Conservation (phyloP, 345 rosid genomes). For the Hirschfeldia incana region DNA sequence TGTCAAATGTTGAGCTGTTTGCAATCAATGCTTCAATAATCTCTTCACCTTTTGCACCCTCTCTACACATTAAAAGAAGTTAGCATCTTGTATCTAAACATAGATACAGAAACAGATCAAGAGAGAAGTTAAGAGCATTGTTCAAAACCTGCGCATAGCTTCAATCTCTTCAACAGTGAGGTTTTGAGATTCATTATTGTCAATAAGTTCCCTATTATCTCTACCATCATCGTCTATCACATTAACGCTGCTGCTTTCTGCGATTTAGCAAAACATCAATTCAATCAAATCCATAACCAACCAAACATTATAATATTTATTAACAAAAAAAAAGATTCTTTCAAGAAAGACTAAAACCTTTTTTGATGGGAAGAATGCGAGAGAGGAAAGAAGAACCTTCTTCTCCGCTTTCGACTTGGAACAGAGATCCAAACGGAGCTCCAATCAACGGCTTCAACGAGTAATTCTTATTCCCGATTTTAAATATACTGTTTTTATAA, state of each 20-base stretch:
- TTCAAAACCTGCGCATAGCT: conserved; percentile 65
- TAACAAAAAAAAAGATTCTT: neutral
- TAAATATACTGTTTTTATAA: conserved; percentile 52
- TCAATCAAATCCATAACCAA: conserved; percentile 1
- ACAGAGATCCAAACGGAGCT: conserved; percentile 81
- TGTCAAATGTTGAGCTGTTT: conserved; percentile 84
- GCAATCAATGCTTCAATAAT: conserved; percentile 92
- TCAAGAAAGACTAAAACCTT: conserved; percentile 44
- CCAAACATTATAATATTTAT: neutral
- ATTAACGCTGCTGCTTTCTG: conserved; percentile 46
- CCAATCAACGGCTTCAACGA: conserved; percentile 76
- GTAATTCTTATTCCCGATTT: conserved; percentile 66
- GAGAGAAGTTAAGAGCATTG: neutral
- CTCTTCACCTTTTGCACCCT: conserved; percentile 83
- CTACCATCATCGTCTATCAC: conserved; percentile 53
- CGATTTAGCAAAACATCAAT: conserved; percentile 15
- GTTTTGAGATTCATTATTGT: conserved; percentile 79
- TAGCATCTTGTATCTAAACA: neutral
- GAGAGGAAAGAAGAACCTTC: conserved; percentile 60
- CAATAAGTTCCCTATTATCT: conserved; percentile 75
- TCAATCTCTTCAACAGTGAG: conserved; percentile 83
- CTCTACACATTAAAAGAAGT: conserved; percentile 48
- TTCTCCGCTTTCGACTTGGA: conserved; percentile 68
- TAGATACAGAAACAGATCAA: neutral
- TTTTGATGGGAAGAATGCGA: conserved; percentile 46